Evolutionary conservation across 2,329 filamentous ascomycete genomes (phyloP).

Genomic region (Xylaria multiplex): DNA sequence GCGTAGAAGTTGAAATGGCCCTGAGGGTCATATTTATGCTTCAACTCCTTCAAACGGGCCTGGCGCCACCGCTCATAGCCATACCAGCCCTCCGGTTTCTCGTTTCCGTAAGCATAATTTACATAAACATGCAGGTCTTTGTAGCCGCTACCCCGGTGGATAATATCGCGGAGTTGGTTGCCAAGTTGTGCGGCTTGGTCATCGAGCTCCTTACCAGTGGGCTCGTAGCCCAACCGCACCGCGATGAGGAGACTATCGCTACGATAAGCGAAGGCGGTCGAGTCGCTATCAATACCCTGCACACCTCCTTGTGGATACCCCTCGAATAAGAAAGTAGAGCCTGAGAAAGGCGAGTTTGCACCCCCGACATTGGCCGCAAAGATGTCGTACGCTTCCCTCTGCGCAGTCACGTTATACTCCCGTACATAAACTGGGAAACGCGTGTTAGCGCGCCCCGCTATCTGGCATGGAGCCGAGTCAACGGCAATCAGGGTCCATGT

Average conservation of each 20-base stretch:
- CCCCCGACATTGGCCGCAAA: conserved; percentile 48
- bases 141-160: conserved; percentile 40
- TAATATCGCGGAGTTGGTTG: conserved; percentile 42
- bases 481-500: conserved; percentile 29
- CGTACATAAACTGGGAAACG: conserved; percentile 42
- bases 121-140: conserved; percentile 46
- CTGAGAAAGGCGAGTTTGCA: conserved; percentile 47
- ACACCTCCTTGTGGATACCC: conserved; percentile 39
- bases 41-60: conserved; percentile 50
- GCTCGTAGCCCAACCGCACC: conserved; percentile 48
- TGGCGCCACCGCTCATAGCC: conserved; percentile 53
- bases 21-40: conserved; percentile 51
- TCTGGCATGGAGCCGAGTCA: conserved; percentile 33
- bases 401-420: conserved; percentile 50
- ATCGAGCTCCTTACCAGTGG: conserved; percentile 41
- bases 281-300: conserved; percentile 29
- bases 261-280: conserved; percentile 42
- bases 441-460: conserved; percentile 37
- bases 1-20: conserved; percentile 48
- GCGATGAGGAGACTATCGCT: conserved; percentile 34
- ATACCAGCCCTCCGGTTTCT: conserved; percentile 48
- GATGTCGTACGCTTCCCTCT: conserved; percentile 51
- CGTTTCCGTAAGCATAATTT: conserved; percentile 51
- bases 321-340: conserved; percentile 47
- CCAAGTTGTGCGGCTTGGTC: conserved; percentile 45